Evolutionary conservation across 495 filamentous ascomycete genomes (phyloP), one percentile per base, ranked within the genome.

Genomic region (Neohortaea acidophila): DNA sequence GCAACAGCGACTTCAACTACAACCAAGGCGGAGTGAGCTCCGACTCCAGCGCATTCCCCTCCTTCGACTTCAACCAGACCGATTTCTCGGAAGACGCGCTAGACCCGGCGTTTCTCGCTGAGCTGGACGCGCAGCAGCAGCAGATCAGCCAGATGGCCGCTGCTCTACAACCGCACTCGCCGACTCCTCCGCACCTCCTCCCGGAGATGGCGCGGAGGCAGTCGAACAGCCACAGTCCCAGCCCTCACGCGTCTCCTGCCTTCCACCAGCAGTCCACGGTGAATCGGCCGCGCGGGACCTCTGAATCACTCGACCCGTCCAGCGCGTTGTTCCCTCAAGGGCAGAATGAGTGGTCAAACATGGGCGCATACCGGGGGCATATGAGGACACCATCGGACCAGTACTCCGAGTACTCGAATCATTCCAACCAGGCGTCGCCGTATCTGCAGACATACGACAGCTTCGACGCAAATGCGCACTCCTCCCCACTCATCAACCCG

Each of bases 341-440:
- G 9, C 79, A 77, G 41, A 36, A 67, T 22, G 79, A 84, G 37
- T 87, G 82, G 82, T 68, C 64, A 39, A 64, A 68, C 24, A 73
- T 84, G 55, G 66, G 72, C 38, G 61, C 61, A 29, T 94, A 91
- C 50, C 73, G 79, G 39, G 61, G 64, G 4, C 85, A 94, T 56
- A 72, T 85, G 38, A 70, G 84, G 52, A 72, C 79, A 24, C 81
- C 86, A 1, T 94, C 87, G 5, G 89, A 94, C 54, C 52, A 58
- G 4, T 81, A 80, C 48, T 94, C 86, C 4, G 89, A 94, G 48
- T 69, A 81, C 5, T 81, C 76, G 3, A 87, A 81, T 12, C 45
- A 40, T 21, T 91, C 84, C 14, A 79, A 72, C 0, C 70, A 76
- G 7, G 74, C 75, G 21, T 94, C 87, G 14, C 89, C 89, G 31